A percentile compares a stretch with the other conserved stretches of the same genome.
phyloP scores from a whole-genome alignment of 2,329 filamentous ascomycete species.

The Trichoderma simmonsii region DNA sequence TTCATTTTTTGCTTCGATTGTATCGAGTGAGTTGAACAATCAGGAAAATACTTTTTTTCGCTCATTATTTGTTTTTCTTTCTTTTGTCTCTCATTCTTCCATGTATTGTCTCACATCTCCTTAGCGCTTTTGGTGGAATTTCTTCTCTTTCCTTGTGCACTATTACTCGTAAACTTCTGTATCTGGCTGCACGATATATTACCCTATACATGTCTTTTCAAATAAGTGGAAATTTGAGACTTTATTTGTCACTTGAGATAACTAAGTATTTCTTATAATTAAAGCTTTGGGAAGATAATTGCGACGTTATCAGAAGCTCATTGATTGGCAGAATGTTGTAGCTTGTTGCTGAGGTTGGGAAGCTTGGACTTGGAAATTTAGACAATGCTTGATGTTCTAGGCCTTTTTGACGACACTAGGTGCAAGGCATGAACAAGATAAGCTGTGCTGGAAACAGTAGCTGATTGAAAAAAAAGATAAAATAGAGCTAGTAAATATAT shows the following conservation, averaged over 20 bases:
- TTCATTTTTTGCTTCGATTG: neutral
- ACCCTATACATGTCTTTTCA: neutral
- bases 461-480: neutral
- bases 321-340: neutral
- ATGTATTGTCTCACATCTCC: too few species aligned
- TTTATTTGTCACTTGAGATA: neutral
- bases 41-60: neutral
- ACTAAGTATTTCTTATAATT: neutral
- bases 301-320: neutral
- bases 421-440: neutral
- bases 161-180: too few species aligned
- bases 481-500: neutral
- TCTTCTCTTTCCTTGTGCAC: neutral
- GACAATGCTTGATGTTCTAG: neutral
- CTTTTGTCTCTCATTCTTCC: neutral
- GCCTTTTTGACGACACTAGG: neutral
- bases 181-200: neutral
- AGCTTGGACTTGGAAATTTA: neutral
- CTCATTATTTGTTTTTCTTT: neutral
- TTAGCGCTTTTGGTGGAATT: neutral
- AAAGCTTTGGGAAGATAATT: neutral
- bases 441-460: neutral
- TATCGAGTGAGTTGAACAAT: too few species aligned
- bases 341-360: neutral
- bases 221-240: accelerated